Evolutionary conservation across 352 stramenopile species (phyloP), one percentile per base, ranked within the genome.

Genomic region (Paralagenidium karlingii): DNA sequence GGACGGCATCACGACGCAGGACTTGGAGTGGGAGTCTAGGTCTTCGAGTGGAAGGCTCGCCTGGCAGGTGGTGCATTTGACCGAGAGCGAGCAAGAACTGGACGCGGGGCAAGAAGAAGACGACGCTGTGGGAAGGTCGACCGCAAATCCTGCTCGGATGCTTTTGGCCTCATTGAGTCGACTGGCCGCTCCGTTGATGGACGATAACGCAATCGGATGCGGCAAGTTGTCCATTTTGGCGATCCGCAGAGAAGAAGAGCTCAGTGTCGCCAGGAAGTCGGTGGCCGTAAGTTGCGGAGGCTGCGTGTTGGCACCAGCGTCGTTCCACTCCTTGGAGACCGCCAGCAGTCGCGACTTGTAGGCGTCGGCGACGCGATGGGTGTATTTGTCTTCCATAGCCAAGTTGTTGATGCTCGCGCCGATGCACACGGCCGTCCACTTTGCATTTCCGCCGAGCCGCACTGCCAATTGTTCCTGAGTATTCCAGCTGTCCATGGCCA

Each of bases 401-500:
- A 81, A 45, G 28, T 85, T 59, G 20, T 40, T 43, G 1, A 71
- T 58, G 5, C 53, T 45, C 2, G 61, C 68, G 12, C 58, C 77
- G 8, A 55, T 36, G 45, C 77, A 91, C 11, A 91, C 70, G 5
- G 71, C 71, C 16, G 57, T 36, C 77, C 77, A 91, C 50, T 91
- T 91, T 38, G 65, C 77, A 34, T 88, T 91, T 19, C 77, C 74
- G 13, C 74, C 75, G n/a, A 55, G 34, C 51, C 53, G 28, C 8
- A 24, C 5, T 24, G 19, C 19, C 15, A 63, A 58, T 9, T 66
- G 53, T 38, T 91, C 71, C 4, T 18, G 55, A 7, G 39, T 15
- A 8, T 68, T 64, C 75, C 78, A 92, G 8, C 49, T 60, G 43
- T 92, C 78, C 74, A 92, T 89, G 12, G 47, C 55, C 8, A 92